A percentile compares a stretch with the other conserved stretches of the same genome.
These are phyloP conservation scores for Eurotiales sp. DNA, from an alignment of 2,329 filamentous ascomycete genomes.

Conservation along the genomic window DNA sequence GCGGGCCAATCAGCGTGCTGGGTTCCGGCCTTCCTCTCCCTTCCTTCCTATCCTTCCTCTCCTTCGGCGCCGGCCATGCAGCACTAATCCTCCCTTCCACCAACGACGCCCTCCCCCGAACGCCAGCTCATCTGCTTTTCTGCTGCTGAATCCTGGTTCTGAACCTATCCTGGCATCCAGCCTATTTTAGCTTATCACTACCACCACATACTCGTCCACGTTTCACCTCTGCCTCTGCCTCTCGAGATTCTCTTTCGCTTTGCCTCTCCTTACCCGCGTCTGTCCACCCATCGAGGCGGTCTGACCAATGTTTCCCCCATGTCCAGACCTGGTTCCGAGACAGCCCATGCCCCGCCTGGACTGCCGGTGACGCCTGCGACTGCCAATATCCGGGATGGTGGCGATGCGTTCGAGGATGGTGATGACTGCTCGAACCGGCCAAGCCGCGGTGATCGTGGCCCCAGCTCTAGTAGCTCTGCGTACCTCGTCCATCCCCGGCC, in stretches of 20 bases:
- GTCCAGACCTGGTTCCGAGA: conserved; percentile 45
- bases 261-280: no score
- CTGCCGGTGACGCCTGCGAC: conserved; percentile 45
- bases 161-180: no score
- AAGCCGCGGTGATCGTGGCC: conserved; percentile 33
- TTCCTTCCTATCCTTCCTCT: neutral
- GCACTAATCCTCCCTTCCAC: neutral
- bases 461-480: conserved; percentile 24
- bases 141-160: no score
- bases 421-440: conserved; percentile 23
- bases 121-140: neutral
- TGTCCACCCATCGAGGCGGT: conserved; percentile 22
- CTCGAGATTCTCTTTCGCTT: no score
- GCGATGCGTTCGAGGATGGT: no score
- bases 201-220: neutral
- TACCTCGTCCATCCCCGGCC: conserved; percentile 26
- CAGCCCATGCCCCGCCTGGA: conserved; percentile 38
- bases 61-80: neutral
- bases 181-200: neutral
- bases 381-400: conserved; percentile 21
- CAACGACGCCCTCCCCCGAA: neutral
- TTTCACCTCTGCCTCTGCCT: conserved; percentile 1
- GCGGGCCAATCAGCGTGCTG: conserved; percentile 8
- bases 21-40: conserved; percentile 3
- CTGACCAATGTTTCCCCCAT: conserved; percentile 51